phyloP scores from a whole-genome alignment of 1,284 basidiomycete species.

The Moniliella sp. region DNA sequence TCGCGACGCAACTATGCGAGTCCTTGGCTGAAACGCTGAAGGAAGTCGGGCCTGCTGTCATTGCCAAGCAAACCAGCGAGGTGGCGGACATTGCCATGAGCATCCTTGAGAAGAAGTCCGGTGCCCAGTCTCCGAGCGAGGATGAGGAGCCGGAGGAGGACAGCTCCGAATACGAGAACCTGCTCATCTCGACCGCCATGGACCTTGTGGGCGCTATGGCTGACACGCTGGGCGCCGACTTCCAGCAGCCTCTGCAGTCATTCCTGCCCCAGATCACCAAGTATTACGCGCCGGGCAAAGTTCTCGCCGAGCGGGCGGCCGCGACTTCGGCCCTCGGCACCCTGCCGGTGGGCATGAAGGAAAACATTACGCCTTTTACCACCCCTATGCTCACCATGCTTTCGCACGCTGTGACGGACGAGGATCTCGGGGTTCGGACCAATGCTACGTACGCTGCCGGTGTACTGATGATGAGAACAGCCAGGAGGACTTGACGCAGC shows the following conservation, averaged over 20 bases:
- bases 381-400: constrained; percentile 36
- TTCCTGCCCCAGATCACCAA: constrained; percentile 77
- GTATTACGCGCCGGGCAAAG: no score
- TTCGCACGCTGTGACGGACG: constrained; percentile 50
- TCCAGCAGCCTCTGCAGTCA: constrained; percentile 56
- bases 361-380: constrained; percentile 63
- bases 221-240: constrained; percentile 61
- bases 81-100: constrained; percentile 21
- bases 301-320: constrained; percentile 74
- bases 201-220: constrained; percentile 91
- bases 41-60: no score
- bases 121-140: constrained; percentile 59
- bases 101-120: constrained; percentile 50
- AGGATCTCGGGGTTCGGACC: constrained; percentile 74
- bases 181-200: constrained; percentile 73
- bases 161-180: constrained; percentile 88
- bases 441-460: constrained; percentile 89
- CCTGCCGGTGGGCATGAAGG: constrained; percentile 78
- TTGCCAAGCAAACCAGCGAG: no score
- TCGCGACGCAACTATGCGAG: no score
- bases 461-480: constrained; percentile 74
- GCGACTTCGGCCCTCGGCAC: constrained; percentile 81
- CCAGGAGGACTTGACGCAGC: constrained; percentile 56
- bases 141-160: constrained; percentile 52
- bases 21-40: no score